Evolutionary conservation across 352 stramenopile species (phyloP).

Genomic region (Phytophthora pini): DNA sequence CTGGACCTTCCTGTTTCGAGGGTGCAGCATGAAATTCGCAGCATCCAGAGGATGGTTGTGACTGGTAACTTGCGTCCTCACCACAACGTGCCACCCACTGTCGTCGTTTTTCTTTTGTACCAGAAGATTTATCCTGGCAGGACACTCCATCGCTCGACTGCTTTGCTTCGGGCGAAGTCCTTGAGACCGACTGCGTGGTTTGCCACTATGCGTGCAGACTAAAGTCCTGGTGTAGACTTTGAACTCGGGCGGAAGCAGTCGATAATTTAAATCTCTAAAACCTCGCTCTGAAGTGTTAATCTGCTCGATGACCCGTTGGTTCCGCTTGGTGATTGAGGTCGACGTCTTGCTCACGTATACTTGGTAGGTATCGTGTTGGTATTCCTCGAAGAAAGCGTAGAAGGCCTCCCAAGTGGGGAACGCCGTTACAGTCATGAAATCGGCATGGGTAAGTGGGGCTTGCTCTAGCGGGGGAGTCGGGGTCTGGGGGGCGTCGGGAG

Average conservation of each 20-base stretch:
- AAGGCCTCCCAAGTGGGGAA: slow-evolving; percentile 6
- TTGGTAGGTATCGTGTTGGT: slow-evolving; percentile 1
- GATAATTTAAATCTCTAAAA: not conserved
- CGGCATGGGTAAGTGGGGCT: not conserved
- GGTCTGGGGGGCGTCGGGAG: not conserved
- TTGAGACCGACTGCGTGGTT: not conserved
- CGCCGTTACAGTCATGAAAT: not conserved
- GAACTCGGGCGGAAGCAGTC: not conserved
- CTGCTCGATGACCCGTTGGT: not conserved
- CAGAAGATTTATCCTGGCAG: not conserved
- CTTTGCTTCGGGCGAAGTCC: not conserved
- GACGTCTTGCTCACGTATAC: not conserved
- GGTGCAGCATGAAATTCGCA: not conserved
- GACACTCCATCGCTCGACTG: not conserved
- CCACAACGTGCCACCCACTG: slow-evolving; percentile 3
- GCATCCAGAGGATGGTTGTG: slow-evolving; percentile 4
- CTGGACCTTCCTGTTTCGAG: not conserved
- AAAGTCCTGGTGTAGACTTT: slow-evolving; percentile 4
- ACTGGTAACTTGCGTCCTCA: not conserved
- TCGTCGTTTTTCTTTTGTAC: not conserved
- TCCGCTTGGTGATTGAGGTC: not conserved
- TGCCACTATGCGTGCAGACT: slow-evolving; percentile 2
- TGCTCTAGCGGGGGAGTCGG: not conserved
- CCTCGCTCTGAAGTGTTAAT: not conserved
- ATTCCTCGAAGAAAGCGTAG: not conserved